Evolutionary conservation across 306 rosid species (phyloP).

Genomic region (Abrus precatorius): DNA sequence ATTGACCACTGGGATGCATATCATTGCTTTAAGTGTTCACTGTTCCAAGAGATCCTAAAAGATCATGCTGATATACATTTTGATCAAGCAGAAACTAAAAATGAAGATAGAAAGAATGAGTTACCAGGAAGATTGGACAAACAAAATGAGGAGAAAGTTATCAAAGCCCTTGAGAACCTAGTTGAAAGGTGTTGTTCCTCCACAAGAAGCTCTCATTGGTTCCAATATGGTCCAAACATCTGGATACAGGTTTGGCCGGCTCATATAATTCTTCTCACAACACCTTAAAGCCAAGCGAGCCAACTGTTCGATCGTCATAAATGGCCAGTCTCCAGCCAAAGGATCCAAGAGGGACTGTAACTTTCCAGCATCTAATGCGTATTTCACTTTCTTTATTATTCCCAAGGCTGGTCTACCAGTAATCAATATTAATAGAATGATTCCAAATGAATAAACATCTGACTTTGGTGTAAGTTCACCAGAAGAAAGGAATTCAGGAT

Average conservation of each 20-base stretch:
- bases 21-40: constrained; percentile 22
- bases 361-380: constrained; percentile 64
- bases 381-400: constrained; percentile 66
- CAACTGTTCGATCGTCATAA: constrained; percentile 74
- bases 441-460: constrained; percentile 93
- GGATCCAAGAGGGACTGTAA: constrained; percentile 76
- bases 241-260: constrained; percentile 71
- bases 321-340: constrained; percentile 95
- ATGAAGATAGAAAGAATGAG: constrained; percentile 27
- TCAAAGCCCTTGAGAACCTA: constrained; percentile 61
- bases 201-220: constrained; percentile 76
- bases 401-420: constrained; percentile 81
- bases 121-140: constrained; percentile 88
- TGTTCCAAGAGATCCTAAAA: constrained; percentile 8
- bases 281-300: constrained; percentile 82
- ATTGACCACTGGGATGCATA: background rate
- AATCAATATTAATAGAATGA: constrained; percentile 67
- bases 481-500: constrained; percentile 77
- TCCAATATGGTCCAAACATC: constrained; percentile 86
- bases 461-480: constrained; percentile 87
- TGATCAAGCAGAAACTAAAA: constrained; percentile 8
- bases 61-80: constrained; percentile 5
- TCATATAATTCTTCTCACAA: constrained; percentile 67
- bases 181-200: constrained; percentile 51
- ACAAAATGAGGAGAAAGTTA: constrained; percentile 79